Percentiles rank a stretch among this genome's conserved stretches.
phyloP scores from a whole-genome alignment of 768 basidiomycete genomes.

The Phaeotremella skinneri region DNA sequence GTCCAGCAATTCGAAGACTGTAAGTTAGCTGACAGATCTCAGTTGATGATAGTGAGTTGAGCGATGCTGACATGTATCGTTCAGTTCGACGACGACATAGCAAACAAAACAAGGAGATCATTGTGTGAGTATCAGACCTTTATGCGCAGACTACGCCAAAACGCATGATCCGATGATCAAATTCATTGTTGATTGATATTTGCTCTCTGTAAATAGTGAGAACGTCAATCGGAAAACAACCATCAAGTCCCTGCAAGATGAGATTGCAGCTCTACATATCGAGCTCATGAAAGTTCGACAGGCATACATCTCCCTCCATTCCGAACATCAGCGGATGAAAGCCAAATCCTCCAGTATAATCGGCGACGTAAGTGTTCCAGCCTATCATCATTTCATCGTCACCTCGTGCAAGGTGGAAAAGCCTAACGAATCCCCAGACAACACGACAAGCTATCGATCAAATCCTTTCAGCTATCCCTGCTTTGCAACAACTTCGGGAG shows the following conservation, averaged over 20 bases:
- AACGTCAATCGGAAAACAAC: constrained; percentile 11
- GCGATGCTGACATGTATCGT: neutral
- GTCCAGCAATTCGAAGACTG: neutral
- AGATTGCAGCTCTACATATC: constrained; percentile 20
- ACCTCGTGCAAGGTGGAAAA: neutral
- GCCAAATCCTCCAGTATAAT: constrained; percentile 5
- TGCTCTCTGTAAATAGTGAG: constrained; percentile 3
- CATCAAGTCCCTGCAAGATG: constrained; percentile 27
- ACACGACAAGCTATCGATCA: constrained; percentile 23
- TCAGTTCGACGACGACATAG: constrained; percentile 34
- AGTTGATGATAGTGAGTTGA: neutral
- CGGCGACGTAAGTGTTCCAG: constrained; percentile 8
- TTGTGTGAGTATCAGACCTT: constrained; percentile 18
- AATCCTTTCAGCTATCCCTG: constrained; percentile 20
- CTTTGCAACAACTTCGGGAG: constrained; percentile 18
- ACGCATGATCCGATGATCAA: no score
- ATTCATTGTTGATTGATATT: no score
- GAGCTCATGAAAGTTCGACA: constrained; percentile 28
- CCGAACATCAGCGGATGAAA: constrained; percentile 16
- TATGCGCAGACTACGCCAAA: neutral
- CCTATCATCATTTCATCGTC: neutral
- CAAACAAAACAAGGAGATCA: constrained; percentile 42
- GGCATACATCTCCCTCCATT: constrained; percentile 17
- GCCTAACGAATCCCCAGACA: constrained; percentile 6
- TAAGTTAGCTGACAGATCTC: neutral